Percentiles rank a stretch among this genome's conserved stretches.
Evolutionary conservation across 1,139 yeast genomes (phyloP).

Genomic region (Taphrina wiesneri): DNA sequence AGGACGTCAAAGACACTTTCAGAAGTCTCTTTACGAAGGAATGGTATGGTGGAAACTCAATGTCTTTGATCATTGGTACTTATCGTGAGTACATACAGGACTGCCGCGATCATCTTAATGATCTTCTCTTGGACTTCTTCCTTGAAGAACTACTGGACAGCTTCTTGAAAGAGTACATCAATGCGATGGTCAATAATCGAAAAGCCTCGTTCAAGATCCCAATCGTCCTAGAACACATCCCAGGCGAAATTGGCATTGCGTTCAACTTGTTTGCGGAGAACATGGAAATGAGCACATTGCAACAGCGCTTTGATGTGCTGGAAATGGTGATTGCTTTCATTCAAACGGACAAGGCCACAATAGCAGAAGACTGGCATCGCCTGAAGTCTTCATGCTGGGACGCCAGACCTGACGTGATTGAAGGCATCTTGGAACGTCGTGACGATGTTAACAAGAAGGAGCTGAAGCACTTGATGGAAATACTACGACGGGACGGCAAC

Average conservation of each 20-base stretch:
- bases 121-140: conserved; percentile 56
- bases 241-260: conserved; percentile 34
- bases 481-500: neutral
- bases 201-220: conserved; percentile 33
- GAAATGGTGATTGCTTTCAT: conserved; percentile 35
- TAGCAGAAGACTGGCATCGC: conserved; percentile 31
- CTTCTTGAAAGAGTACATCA: conserved; percentile 52
- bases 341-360: conserved; percentile 17
- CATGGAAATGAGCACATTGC: conserved; percentile 27
- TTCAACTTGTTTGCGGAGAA: conserved; percentile 35
- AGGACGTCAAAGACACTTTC: conserved; percentile 61
- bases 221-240: conserved; percentile 35
- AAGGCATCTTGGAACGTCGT: conserved; percentile 31
- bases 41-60: conserved; percentile 47
- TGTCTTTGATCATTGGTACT: conserved; percentile 46
- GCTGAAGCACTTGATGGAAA: conserved; percentile 25
- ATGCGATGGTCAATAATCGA: conserved; percentile 49
- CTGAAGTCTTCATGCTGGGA: conserved; percentile 35
- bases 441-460: conserved; percentile 35
- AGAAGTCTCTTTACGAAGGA: conserved; percentile 53
- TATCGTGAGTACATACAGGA: conserved; percentile 44
- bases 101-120: conserved; percentile 56
- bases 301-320: conserved; percentile 33
- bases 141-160: conserved; percentile 57
- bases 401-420: conserved; percentile 32